Conservation (phyloP, 1,284 basidiomycete species). For the Phellinidium pouzarii region DNA sequence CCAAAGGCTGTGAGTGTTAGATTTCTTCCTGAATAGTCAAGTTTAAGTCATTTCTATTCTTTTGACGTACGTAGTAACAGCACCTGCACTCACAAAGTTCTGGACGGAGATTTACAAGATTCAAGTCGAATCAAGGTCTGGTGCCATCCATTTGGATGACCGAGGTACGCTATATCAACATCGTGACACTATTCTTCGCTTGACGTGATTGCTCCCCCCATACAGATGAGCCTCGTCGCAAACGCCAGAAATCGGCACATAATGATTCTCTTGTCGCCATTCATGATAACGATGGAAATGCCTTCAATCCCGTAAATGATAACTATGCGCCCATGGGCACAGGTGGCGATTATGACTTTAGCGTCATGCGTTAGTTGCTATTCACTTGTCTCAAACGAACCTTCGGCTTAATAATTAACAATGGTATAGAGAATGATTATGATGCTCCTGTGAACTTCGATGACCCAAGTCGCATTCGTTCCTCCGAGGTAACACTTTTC, state of each 20-base stretch:
- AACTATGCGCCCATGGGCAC: neutral
- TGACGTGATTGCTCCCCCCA: too few species aligned
- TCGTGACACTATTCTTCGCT: too few species aligned
- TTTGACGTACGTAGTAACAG: constrained; percentile 44
- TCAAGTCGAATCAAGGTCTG: constrained; percentile 56
- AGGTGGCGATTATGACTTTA: constrained; percentile 5
- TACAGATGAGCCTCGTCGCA: constrained; percentile 2
- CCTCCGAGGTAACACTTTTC: constrained; percentile 51
- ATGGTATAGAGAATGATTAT: constrained; percentile 2
- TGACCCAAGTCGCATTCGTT: constrained; percentile 37
- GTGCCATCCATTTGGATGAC: constrained; percentile 37
- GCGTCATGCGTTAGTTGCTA: constrained; percentile 1
- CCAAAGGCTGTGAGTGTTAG: constrained; percentile 47
- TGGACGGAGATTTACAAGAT: constrained; percentile 65
- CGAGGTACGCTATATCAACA: constrained; percentile 24
- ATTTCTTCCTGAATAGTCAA: neutral
- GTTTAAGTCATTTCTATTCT: constrained; percentile 10
- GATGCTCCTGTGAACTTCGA: constrained; percentile 6
- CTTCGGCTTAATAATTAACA: neutral
- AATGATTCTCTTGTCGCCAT: neutral
- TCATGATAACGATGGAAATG: neutral
- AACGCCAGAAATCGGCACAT: constrained; percentile 2
- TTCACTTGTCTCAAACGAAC: neutral
- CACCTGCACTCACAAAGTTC: constrained; percentile 56
- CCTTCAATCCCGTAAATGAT: neutral